A percentile compares a stretch with the other conserved stretches of the same genome.
These are phyloP conservation scores for Aulographum hederae DNA, from an alignment of 2,329 filamentous ascomycete species.

Conservation along the genomic window DNA sequence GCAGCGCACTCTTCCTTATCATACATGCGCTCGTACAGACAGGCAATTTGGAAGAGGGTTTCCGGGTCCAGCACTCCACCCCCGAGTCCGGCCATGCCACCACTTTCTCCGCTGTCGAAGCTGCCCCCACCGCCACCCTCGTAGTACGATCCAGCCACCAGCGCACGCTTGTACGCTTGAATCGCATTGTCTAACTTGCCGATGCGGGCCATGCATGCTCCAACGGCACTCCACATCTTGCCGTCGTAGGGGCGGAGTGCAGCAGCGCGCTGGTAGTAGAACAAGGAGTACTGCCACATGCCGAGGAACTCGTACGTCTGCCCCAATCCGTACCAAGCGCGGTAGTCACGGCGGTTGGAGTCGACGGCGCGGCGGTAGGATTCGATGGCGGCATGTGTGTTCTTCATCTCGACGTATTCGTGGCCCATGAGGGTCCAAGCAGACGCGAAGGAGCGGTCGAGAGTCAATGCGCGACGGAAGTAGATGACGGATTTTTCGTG, in stretches of 20 bases:
- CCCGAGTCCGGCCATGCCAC: slow-evolving; percentile 16
- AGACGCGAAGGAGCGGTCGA: slow-evolving; percentile 79
- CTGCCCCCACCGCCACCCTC: slow-evolving; percentile 34
- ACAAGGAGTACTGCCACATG: slow-evolving; percentile 92
- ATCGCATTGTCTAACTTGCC: slow-evolving; percentile 76
- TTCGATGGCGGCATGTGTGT: slow-evolving; percentile 94
- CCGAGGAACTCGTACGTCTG: slow-evolving; percentile 96
- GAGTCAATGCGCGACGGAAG: slow-evolving; percentile 77
- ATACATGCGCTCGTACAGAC: slow-evolving; percentile 66
- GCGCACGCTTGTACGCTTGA: slow-evolving; percentile 80
- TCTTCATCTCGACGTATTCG: slow-evolving; percentile 96
- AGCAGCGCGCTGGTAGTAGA: slow-evolving; percentile 94
- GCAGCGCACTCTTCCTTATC: slow-evolving; percentile 65
- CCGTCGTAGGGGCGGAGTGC: slow-evolving; percentile 88
- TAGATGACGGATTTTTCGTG: slow-evolving; percentile 98
- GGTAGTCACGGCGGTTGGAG: slow-evolving; percentile 87
- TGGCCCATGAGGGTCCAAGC: slow-evolving; percentile 99
- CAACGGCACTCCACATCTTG: slow-evolving; percentile 98
- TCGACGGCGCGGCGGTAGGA: slow-evolving; percentile 91
- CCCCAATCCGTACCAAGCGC: slow-evolving; percentile 92
- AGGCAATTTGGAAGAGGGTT: slow-evolving; percentile 74
- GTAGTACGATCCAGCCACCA: slow-evolving; percentile 76
- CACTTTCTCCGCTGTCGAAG: slow-evolving; percentile 13
- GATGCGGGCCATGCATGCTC: slow-evolving; percentile 80
- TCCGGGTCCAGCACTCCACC: slow-evolving; percentile 63